Percentiles rank a stretch among this genome's conserved stretches.
Conservation (phyloP, 2,329 filamentous ascomycete species). For the Epichloe hybrida region DNA sequence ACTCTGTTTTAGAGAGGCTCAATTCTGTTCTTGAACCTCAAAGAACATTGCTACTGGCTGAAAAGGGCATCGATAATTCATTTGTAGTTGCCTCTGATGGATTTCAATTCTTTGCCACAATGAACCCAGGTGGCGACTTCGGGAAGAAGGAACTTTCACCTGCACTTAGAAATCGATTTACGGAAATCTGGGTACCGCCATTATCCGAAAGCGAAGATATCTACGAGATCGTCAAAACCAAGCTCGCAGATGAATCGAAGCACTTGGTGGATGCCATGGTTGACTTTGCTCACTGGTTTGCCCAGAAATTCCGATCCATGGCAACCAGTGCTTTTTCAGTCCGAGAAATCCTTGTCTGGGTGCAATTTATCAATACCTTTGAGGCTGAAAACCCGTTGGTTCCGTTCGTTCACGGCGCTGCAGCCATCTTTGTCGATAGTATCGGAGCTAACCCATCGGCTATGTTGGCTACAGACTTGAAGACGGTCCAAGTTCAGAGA, state of each 20-base stretch:
- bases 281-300: conserved; percentile 87
- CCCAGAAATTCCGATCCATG: conserved; percentile 61
- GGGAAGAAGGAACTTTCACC: conserved; percentile 96
- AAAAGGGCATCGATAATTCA: conserved; percentile 80
- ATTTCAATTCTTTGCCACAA: conserved; percentile 95
- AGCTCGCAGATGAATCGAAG: conserved; percentile 45
- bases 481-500: conserved; percentile 58
- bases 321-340: conserved; percentile 72
- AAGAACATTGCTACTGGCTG: conserved; percentile 74
- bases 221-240: conserved; percentile 69
- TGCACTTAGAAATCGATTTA: conserved; percentile 89
- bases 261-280: conserved; percentile 58
- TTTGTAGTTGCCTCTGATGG: conserved; percentile 61
- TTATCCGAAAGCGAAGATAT: conserved; percentile 78
- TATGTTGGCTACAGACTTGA: conserved; percentile 58
- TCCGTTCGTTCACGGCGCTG: conserved; percentile 65
- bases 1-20: conserved; percentile 88
- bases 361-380: conserved; percentile 73
- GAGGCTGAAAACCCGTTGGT: conserved; percentile 29
- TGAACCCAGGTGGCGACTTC: conserved; percentile 98
- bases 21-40: conserved; percentile 93
- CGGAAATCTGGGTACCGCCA: conserved; percentile 94
- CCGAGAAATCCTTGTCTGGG: conserved; percentile 85
- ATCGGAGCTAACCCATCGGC: conserved; percentile 91
- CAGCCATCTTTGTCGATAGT: conserved; percentile 91